Evolutionary conservation across 805 yeast species (phyloP), one percentile per base, ranked within the genome.

Genomic region (Metschnikowia kunwiensis): DNA sequence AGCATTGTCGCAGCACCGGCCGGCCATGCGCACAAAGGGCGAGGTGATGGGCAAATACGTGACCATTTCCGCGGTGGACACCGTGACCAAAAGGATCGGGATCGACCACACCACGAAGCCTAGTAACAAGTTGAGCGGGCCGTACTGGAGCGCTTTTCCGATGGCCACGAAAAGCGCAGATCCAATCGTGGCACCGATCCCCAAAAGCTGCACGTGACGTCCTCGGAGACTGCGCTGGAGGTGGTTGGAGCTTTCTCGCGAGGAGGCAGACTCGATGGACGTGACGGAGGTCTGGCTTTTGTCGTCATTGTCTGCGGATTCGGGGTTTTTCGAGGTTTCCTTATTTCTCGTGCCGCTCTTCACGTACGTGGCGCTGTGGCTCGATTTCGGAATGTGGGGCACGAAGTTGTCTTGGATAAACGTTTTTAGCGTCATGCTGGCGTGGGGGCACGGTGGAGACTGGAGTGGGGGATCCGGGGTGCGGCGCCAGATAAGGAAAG

Each of bases 171-270:
- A 85, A 5, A 85, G 62, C 7, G 85, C 91, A 1, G 91, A 81
- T 25, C 94, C 94, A 46, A 85, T 82, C 25, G 86, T 81, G 34
- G 91, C 93, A 13, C 91, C 87, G 16, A 86, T 80, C 9, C 86
- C 83, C 43, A 86, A 78, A 35, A 86, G 68, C 51, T 84, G 87
- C 17, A 86, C 78, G 61, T 87, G 95, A 40, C 95, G 67, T 35
- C 79, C 77, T 42, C 70, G 62, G 37, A 84, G 64, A 19, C 70
- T 68, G 30, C 91, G 46, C 30, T 58, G 65, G 12, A 60, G 46
- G 7, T 32, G 43, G 28, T 46, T 46, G 14, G 40, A n/a, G 24
- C 40, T 35, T 12, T 26, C 38, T 16, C 28, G 35, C 14, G 50
- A 38, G 16, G 44, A 37, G n/a, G 30, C 34, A 11, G 42, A 28